Evolutionary conservation across 495 filamentous ascomycete species (phyloP).

Genomic region (Ramalina intermedia): DNA sequence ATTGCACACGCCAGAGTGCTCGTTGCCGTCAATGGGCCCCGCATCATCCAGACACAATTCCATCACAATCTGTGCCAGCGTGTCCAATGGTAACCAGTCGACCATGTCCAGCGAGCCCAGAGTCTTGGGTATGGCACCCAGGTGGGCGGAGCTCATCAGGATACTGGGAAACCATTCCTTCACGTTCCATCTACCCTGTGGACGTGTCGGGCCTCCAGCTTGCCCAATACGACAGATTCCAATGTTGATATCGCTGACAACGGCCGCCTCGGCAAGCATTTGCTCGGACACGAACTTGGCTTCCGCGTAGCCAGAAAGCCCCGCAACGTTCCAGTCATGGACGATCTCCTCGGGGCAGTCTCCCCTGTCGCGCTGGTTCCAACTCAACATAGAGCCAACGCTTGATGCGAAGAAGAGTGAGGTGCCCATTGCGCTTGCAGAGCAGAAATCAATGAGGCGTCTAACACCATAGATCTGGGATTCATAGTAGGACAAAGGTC

Average conservation of each 20-base stretch:
- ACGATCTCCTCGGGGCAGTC: too few relatives aligned
- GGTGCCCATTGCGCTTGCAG: slow-evolving; percentile 25
- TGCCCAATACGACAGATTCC: slow-evolving; percentile 42
- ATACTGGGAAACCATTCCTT: slow-evolving; percentile 41
- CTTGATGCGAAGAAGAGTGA: slow-evolving; percentile 43
- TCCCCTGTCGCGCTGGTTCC: slow-evolving; percentile 15
- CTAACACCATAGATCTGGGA: slow-evolving; percentile 38
- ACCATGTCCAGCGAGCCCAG: slow-evolving; percentile 23
- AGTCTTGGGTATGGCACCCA: slow-evolving; percentile 23
- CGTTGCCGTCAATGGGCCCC: neutral
- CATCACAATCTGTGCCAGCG: slow-evolving; percentile 20
- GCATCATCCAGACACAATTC: slow-evolving; percentile 23
- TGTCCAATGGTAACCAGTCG: slow-evolving; percentile 30
- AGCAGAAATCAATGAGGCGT: slow-evolving; percentile 37
- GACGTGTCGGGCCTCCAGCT: slow-evolving; percentile 33
- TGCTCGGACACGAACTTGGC: slow-evolving; percentile 25
- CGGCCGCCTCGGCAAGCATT: slow-evolving; percentile 30
- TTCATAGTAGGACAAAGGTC: slow-evolving; percentile 37
- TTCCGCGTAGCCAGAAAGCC: slow-evolving; percentile 31
- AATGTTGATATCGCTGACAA: slow-evolving; percentile 24
- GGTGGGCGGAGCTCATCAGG: slow-evolving; percentile 24
- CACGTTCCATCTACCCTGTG: slow-evolving; percentile 33
- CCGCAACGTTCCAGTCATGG: slow-evolving; percentile 21
- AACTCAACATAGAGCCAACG: slow-evolving; percentile 27
- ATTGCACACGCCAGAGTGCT: neutral